Percentiles rank a stretch among this genome's conserved stretches.
Conservation (phyloP, 306 rosid genomes). For the Vigna mungo region DNA sequence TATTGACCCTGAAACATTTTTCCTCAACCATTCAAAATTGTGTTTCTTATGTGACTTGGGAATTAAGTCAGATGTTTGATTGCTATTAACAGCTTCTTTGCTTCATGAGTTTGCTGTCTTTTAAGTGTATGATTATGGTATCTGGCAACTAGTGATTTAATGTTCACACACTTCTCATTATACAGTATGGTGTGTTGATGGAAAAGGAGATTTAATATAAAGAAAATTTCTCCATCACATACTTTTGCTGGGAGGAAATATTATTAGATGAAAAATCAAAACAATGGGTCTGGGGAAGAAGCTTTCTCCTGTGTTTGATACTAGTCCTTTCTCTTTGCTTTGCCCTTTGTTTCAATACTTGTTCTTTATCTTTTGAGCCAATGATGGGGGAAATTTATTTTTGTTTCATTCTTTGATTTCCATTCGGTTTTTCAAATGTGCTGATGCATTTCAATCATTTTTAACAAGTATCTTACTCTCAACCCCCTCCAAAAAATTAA, state of each 20-base stretch:
- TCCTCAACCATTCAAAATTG: background rate
- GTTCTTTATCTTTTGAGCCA: background rate
- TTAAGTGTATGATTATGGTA: background rate
- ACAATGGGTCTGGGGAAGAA: background rate
- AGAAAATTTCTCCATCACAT: slow-evolving; percentile 2
- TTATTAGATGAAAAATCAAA: background rate
- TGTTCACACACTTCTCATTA: slow-evolving; percentile 19
- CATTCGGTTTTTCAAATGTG: background rate
- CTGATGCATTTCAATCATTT: slow-evolving; percentile 18
- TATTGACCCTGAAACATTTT: slow-evolving; percentile 7
- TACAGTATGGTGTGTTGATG: background rate
- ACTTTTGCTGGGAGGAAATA: background rate
- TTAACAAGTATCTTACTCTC: background rate
- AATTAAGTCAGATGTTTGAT: slow-evolving; percentile 6
- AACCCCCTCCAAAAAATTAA: background rate
- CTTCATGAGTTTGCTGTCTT: background rate
- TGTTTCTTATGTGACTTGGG: background rate
- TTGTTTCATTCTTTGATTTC: background rate
- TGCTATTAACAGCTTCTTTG: background rate
- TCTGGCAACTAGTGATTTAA: background rate
- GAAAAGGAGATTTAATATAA: background rate
- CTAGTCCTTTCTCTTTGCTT: slow-evolving; percentile 5
- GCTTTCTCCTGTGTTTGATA: background rate
- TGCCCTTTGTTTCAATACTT: background rate
- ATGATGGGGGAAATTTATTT: background rate